Base-by-base conservation (phyloP, 2,329 filamentous ascomycete genomes). In the Ustulina deusta region DNA sequence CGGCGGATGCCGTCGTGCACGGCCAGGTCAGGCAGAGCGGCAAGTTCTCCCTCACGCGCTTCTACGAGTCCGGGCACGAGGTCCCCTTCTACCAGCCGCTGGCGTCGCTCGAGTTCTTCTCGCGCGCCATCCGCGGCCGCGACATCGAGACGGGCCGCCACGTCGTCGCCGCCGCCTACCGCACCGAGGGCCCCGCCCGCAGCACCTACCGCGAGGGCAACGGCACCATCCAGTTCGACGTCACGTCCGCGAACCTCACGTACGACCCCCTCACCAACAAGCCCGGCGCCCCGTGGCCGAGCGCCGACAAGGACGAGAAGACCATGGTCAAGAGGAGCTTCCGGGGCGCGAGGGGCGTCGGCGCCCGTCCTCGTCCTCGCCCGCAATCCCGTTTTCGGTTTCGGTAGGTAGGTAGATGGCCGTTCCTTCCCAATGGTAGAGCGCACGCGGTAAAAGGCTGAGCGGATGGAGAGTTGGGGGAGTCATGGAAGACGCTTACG, bases 51-150 rank as follows among this genome's bases (percentile, higher is more conserved):
- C 86, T 86, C 74, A 79, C 82, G 6, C 79, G 85, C 27, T 79
- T 87, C 69, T 82, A 79, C 72, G 76, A 81, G 64, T 74, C 75
- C 25, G 81, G 80, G 9, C 80, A 82, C 71, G 78, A 81, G 72
- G 80, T 82, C 34, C 85, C 85, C 0, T 87, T 86, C 74, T 87
- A 87, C 74, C 85, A 87, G 73, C 86, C 82, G 3, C 77, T 83
- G 36, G 82, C 80, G 13, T 76, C 84, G 7, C 76, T 86, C 13
- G 81, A 82, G 68, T 79, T 86, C 66, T 85, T 87, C 69, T 78
- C 83, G 75, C 81, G 85, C 13, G 82, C 81, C 11, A 76, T 87
- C 63, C 71, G 74, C 11, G 80, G 83, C n/a, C 74, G 78, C 22
- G 85, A 88, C 62, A 79, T 89, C 62, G 83, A 83, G 25, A 85